Evolutionary conservation across 2,329 filamentous ascomycete genomes (phyloP), one percentile per base, ranked within the genome.

Genomic region (Emericellopsis atlantica): DNA sequence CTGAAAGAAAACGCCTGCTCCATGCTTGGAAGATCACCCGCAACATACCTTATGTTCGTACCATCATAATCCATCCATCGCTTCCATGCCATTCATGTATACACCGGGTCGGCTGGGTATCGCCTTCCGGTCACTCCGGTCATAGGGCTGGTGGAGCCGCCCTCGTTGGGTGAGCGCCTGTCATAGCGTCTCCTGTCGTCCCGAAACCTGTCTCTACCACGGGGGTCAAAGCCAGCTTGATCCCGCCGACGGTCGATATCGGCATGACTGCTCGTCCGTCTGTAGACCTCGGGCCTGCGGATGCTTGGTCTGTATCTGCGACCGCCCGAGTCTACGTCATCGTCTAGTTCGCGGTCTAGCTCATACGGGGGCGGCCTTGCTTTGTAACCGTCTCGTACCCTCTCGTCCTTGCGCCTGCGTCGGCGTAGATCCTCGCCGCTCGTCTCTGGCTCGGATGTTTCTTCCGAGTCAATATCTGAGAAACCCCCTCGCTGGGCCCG

Each of bases 251-350:
- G 57, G 44, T 70, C 68, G 29, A 64, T 55, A 44, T 72, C 69
- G 21, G 66, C 65, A 44, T 71, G 68, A 48, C 68, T 72, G 53
- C 68, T 70, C 4, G 69, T 66, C 36, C 69, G 56, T 37, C 66
- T 57, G 23, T 62, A 54, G 12, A 56, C 49, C 2, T 66, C 65
- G 2, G 65, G 59, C n/a, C 65, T 58, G 24, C 59, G 52, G 11
- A 61, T 49, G 45, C 65, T 60, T 22, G 44, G 49, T 26, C 54
- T 53, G 7, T 60, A 58, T 36, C 60, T 56, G 39, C 56, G 49
- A 31, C 47, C 45, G 16, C 49, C 47, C 1, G 50, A 43, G 14
- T 59, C 60, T 29, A 53, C 52, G 8, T 60, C 59, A 15, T 54
- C 54, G 12, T 54, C 57, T 32, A 54, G 48, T 5, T 58, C 56